Percentiles rank a stretch among this genome's conserved stretches.
Conservation (phyloP, 2,329 filamentous ascomycete species). For the Lecanicillium sp. region DNA sequence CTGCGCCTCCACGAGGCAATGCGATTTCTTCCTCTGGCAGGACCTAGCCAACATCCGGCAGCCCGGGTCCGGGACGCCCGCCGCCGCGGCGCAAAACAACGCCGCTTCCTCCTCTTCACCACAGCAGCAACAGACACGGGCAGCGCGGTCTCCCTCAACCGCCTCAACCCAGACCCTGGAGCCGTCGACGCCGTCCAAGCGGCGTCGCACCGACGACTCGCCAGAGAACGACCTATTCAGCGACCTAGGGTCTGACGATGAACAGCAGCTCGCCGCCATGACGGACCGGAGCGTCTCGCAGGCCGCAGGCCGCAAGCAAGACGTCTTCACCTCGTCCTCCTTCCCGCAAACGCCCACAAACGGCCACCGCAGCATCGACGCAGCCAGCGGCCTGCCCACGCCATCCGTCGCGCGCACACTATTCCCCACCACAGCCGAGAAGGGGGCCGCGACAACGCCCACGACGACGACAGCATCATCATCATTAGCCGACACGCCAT, state of each 20-base stretch:
- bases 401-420: slow-evolving; percentile 28
- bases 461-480: slow-evolving; percentile 6
- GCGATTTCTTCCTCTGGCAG: slow-evolving; percentile 38
- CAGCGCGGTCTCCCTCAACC: neutral
- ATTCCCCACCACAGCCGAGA: slow-evolving; percentile 19
- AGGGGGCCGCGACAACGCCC: slow-evolving; percentile 18
- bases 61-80: slow-evolving; percentile 11
- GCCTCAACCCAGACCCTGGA: neutral
- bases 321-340: neutral
- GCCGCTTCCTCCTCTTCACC: too few relatives aligned
- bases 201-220: slow-evolving; percentile 13
- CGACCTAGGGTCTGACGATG: slow-evolving; percentile 31
- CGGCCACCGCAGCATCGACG: slow-evolving; percentile 11
- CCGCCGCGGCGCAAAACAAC: neutral
- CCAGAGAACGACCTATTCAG: slow-evolving; percentile 22
- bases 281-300: slow-evolving; percentile 26
- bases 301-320: neutral
- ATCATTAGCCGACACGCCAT: neutral
- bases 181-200: slow-evolving; percentile 1
- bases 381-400: slow-evolving; percentile 19
- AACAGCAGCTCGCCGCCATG: slow-evolving; percentile 26
- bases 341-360: neutral
- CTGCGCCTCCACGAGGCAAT: slow-evolving; percentile 28
- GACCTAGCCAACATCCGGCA: slow-evolving; percentile 27
- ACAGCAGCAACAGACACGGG: too few relatives aligned